These are phyloP conservation scores for Isochrysis galbana DNA, from an alignment of 78 protist species.

Conservation along the genomic window DNA sequence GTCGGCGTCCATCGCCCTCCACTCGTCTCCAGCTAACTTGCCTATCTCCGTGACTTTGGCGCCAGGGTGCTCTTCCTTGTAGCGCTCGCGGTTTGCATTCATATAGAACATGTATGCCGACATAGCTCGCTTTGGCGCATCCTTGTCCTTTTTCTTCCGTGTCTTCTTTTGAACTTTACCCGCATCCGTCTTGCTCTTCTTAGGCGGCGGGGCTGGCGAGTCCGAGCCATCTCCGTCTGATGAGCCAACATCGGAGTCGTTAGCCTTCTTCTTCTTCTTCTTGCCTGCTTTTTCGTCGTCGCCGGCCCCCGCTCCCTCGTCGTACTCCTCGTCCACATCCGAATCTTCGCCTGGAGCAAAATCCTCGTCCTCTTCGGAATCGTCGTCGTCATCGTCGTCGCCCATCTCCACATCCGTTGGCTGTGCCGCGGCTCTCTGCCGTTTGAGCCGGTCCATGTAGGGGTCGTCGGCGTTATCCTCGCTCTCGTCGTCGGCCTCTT, in stretches of 20 bases:
- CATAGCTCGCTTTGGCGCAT: neutral
- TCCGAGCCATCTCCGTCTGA: neutral
- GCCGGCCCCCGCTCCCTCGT: neutral
- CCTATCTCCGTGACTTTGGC: neutral
- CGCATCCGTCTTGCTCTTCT: neutral
- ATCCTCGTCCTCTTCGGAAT: constrained; percentile 2
- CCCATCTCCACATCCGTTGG: neutral
- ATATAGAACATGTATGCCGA: neutral
- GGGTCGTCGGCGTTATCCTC: neutral
- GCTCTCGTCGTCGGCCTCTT: neutral
- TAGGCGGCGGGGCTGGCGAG: neutral
- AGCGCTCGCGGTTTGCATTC: neutral
- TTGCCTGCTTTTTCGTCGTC: neutral
- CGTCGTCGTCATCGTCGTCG: constrained; percentile 29
- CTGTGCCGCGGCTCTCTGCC: neutral
- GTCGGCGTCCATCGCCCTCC: constrained; percentile 3
- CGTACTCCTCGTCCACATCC: constrained; percentile 31
- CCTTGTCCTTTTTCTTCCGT: neutral
- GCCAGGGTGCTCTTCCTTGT: neutral
- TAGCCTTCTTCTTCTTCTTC: neutral
- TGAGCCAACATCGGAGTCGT: neutral
- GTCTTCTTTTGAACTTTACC: neutral
- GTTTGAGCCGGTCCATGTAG: neutral
- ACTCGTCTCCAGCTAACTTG: neutral
- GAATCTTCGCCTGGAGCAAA: neutral